Evolutionary conservation across 176 grass and related monocot species (phyloP).

Genomic region (Aegilops umbellulata): DNA sequence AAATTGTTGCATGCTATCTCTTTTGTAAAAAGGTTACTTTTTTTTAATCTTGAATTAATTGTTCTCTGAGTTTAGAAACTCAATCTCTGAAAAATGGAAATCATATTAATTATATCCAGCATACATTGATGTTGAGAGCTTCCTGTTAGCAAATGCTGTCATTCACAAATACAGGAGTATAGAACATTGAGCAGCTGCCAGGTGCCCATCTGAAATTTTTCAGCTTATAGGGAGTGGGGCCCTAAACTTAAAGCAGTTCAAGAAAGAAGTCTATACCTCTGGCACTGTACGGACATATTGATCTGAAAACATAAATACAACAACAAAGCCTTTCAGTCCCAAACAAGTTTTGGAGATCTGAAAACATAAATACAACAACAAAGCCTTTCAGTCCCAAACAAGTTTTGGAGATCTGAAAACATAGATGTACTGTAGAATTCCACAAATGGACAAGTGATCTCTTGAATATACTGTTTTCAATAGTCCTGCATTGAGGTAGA

Average conservation of each 20-base stretch:
- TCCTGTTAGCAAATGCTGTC: neutral
- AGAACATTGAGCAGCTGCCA: neutral
- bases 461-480: neutral
- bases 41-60: neutral
- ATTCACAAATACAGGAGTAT: neutral
- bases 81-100: neutral
- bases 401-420: neutral
- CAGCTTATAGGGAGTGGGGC: neutral
- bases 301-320: neutral
- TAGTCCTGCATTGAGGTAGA: neutral
- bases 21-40: slow-evolving; percentile 3
- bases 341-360: neutral
- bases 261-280: neutral
- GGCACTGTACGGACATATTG: neutral
- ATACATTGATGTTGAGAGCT: neutral
- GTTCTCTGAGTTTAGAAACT: neutral
- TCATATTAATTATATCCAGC: neutral
- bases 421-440: neutral
- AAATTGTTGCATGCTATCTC: neutral
- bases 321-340: too few relatives aligned
- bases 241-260: neutral
- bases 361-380: too few relatives aligned
- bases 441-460: neutral
- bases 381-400: too few relatives aligned
- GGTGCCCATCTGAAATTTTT: neutral